Evolutionary conservation across 2,329 filamentous ascomycete species (phyloP), one percentile per base, ranked within the genome.

Genomic region (Diaporthe citri): DNA sequence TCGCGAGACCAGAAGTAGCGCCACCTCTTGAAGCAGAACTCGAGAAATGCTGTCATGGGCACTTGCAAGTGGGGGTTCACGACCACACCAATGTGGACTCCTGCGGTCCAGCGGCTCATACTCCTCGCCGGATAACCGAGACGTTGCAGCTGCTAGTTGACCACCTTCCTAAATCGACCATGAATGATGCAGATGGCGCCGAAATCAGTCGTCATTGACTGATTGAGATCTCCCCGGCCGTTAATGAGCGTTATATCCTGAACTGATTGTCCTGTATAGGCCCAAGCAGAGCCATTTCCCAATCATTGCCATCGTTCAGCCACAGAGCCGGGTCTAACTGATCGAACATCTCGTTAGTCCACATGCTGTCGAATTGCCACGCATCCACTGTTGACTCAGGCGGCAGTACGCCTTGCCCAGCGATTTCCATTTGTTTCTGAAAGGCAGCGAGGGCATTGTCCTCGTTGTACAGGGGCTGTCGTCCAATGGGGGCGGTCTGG

Each of bases 301-400:
- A 76, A 34, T 73, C 66, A n/a, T 22, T 43, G 4, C 57, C 64
- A 51, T 75, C 71, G 22, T 76, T 75, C 2, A 75, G 70, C 79
- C 79, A 80, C 17, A 79, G 57, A 10, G 64, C 75, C 10, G 76
- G 76, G n/a, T 78, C 78, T 17, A 78, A 9, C 22, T 62, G 57
- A 55, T 78, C 77, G 57, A 80, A 77, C 39, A 79, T 73, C 28
- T 78, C 76, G 28, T 72, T 74, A 9, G 64, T 51, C 79, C 78
- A 80, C 2, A 72, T 51, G 12, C 71, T 75, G 43, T 73, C 74
- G 43, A 56, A 76, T 25, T 78, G 76, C 74, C 71, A 78, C 36
- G 59, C 70, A 5, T 75, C 74, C 1, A 74, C 39, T 34, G 75
- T 59, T 6, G 48, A n/a, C 12, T 72, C n/a, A 22, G 56, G 12